phyloP scores from a whole-genome alignment of 306 rosid genomes.

The Echinosophora koreensis region DNA sequence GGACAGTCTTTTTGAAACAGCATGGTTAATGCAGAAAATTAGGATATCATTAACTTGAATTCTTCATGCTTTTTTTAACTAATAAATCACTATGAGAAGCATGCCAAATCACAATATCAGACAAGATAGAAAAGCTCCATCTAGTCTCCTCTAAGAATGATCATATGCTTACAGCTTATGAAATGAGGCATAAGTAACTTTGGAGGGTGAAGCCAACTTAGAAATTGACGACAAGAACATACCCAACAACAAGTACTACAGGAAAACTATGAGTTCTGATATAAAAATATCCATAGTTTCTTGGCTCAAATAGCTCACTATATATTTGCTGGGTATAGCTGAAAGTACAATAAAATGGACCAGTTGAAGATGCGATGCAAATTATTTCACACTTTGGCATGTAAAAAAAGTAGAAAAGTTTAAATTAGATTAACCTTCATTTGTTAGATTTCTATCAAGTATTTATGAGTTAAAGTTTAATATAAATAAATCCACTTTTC shows the following conservation, averaged over 20 bases:
- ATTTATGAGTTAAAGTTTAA: not conserved
- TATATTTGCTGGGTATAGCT: not conserved
- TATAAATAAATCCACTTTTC: slow-evolving; percentile 15
- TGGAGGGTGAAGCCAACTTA: not conserved
- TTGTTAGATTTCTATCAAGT: not conserved
- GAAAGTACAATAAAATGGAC: slow-evolving; percentile 24
- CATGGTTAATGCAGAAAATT: not conserved
- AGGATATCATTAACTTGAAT: slow-evolving; percentile 15
- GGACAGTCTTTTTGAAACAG: not conserved
- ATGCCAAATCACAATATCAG: not conserved
- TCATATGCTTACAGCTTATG: slow-evolving; percentile 2
- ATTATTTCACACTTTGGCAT: not conserved
- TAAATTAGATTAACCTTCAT: not conserved
- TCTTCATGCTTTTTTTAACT: not conserved
- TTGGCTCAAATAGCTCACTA: not conserved
- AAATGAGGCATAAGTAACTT: not conserved
- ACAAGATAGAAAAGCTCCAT: not conserved
- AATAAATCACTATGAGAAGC: slow-evolving; percentile 6
- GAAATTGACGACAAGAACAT: slow-evolving; percentile 2
- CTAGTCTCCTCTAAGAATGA: not conserved
- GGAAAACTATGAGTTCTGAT: not conserved
- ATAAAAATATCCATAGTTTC: not conserved
- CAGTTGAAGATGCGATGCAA: slow-evolving; percentile 1
- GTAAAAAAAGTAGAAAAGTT: slow-evolving; percentile 1
- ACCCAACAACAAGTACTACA: not conserved